Evolutionary conservation across 441 rosid genomes (phyloP).

Genomic region (Melastoma candidum): DNA sequence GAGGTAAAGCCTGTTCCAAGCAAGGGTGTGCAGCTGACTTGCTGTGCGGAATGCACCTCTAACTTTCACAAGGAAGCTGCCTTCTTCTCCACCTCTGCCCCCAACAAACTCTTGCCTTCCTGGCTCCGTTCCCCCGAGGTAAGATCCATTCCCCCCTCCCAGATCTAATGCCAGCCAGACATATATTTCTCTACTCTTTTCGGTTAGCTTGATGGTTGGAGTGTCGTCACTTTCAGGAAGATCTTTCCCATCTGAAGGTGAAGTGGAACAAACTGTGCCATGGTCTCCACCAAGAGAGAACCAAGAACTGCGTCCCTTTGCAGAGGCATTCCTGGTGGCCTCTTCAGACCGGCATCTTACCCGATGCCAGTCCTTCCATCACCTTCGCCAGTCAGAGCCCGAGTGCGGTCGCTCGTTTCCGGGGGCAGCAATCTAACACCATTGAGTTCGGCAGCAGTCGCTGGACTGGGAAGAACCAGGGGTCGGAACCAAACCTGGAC

Average conservation of each 20-base stretch:
- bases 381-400: slow-evolving; percentile 25
- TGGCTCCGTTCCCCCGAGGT: slow-evolving; percentile 40
- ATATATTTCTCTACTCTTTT: too few relatives aligned
- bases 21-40: slow-evolving; percentile 42
- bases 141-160: background rate
- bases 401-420: slow-evolving; percentile 50
- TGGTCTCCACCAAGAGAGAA: slow-evolving; percentile 10
- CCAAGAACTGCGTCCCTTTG: background rate
- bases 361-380: slow-evolving; percentile 30
- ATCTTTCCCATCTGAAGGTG: slow-evolving; percentile 37
- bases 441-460: slow-evolving; percentile 51
- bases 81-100: slow-evolving; percentile 31
- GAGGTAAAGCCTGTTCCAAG: slow-evolving; percentile 45
- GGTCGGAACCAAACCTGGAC: slow-evolving; percentile 26
- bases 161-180: too few relatives aligned
- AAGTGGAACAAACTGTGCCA: slow-evolving; percentile 56
- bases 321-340: slow-evolving; percentile 31
- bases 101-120: slow-evolving; percentile 46
- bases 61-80: slow-evolving; percentile 70
- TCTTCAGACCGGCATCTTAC: slow-evolving; percentile 30
- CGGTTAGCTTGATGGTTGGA: background rate
- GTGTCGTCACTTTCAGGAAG: slow-evolving; percentile 30
- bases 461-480: slow-evolving; percentile 8
- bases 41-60: slow-evolving; percentile 68
- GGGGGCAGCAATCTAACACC: slow-evolving; percentile 63